Evolutionary conservation across 2,329 filamentous ascomycete genomes (phyloP), one percentile per base, ranked within the genome.

Genomic region (Aspergillus versicolor): DNA sequence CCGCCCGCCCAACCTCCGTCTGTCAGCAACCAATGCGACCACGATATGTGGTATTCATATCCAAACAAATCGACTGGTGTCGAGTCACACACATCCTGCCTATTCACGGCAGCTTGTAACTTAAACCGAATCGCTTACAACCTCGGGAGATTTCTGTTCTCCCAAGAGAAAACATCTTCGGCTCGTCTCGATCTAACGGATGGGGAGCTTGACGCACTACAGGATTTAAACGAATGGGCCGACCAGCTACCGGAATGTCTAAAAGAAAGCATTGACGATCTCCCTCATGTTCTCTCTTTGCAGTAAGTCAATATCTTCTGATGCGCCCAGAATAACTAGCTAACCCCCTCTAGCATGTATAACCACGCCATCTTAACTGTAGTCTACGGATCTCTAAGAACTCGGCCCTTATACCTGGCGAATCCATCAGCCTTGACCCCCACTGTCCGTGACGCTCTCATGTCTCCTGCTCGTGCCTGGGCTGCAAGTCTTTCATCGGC

Each of bases 341-440:
- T 59, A 51, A 59, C 59, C 9, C 8, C 15, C 8, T 2, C 21
- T 17, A 76, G 73, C 44, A 72, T 75, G 61, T 70, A 75, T 43
- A 73, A 74, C 43, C 69, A 77, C 49, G 59, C 66, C n/a, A 65
- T 74, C n/a, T 60, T 74, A 9, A 70, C 75, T 32, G 62, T 63
- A 2, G 61, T 76, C 1, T 75, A 70, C 53, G 68, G 60, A 3
- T 44, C 59, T 15, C 22, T 68, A 11, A 65, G 63, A 53, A 51
- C 45, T 3, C 42, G 19, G 1, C 49, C 46, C 2, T 15, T 40
- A 2, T 30, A 45, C 22, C 5, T 30, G 24, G 38, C 15, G 2
- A 59, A 22, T 21, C 19, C 6, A 9, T 13, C 19, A 12, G n/a
- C 13, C 30, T 15, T 40, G 27, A 48, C 22, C 37, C n/a, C 57